Conservation (phyloP, 768 basidiomycete species). For the Sutorius australiensis region DNA sequence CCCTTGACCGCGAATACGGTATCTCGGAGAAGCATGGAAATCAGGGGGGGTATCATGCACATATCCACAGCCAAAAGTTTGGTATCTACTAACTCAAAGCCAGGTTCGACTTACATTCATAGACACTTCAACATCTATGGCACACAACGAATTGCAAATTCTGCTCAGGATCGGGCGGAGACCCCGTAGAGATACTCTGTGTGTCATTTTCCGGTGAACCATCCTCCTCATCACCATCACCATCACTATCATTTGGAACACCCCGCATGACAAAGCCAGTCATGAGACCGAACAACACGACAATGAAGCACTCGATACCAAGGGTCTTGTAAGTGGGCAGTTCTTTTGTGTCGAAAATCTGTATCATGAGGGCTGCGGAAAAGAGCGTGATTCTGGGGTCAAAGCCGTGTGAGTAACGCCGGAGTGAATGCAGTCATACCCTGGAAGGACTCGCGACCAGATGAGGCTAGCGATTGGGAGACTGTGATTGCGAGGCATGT, state of each 20-base stretch:
- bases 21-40: no score
- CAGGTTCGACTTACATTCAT: neutral
- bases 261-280: neutral
- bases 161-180: neutral
- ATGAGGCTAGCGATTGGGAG: constrained; percentile 10
- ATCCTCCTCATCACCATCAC: neutral
- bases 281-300: neutral
- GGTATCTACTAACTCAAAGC: neutral
- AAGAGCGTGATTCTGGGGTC: constrained; percentile 13
- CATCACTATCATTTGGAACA: neutral
- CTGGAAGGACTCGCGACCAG: constrained; percentile 12
- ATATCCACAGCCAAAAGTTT: no score
- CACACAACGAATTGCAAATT: neutral
- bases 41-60: no score
- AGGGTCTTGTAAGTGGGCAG: neutral
- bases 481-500: constrained; percentile 12
- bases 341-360: constrained; percentile 9
- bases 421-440: neutral
- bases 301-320: constrained; percentile 6
- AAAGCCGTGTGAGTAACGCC: neutral
- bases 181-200: no score
- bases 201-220: neutral
- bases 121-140: neutral
- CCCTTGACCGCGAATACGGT: no score
- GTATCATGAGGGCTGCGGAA: neutral